Percentiles rank a stretch among this genome's conserved stretches.
phyloP scores from a whole-genome alignment of 768 basidiomycete genomes.

The Suillus cothurnatus region DNA sequence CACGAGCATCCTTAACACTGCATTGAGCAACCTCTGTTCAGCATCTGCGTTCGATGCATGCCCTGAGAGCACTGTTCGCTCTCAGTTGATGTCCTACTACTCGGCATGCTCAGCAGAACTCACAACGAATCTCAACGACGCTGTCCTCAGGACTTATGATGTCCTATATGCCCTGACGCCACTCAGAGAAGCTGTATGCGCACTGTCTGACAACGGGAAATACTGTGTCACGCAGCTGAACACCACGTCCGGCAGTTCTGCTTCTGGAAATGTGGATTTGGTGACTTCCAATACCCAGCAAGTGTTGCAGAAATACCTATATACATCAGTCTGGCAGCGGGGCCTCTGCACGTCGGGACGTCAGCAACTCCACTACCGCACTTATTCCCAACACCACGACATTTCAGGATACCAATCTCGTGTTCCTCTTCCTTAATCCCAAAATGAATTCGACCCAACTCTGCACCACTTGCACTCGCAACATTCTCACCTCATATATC shows the following conservation, averaged over 20 bases:
- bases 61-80: slow-evolving; percentile 56
- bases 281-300: slow-evolving; percentile 18
- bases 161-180: slow-evolving; percentile 73
- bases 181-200: slow-evolving; percentile 67
- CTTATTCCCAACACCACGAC: slow-evolving; percentile 55
- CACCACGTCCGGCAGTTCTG: slow-evolving; percentile 24
- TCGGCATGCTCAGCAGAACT: slow-evolving; percentile 73
- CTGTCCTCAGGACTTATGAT: slow-evolving; percentile 75
- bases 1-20: slow-evolving; percentile 46
- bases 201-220: slow-evolving; percentile 67
- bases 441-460: slow-evolving; percentile 50
- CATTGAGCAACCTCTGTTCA: slow-evolving; percentile 61
- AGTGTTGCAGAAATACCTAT: slow-evolving; percentile 29
- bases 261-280: slow-evolving; percentile 21
- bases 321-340: slow-evolving; percentile 17
- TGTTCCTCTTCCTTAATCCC: slow-evolving; percentile 79
- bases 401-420: slow-evolving; percentile 61
- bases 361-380: slow-evolving; percentile 28
- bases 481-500: slow-evolving; percentile 76
- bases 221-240: slow-evolving; percentile 67
- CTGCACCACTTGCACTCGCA: slow-evolving; percentile 83
- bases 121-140: slow-evolving; percentile 43
- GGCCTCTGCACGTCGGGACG: slow-evolving; percentile 31
- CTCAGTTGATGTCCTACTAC: slow-evolving; percentile 70
- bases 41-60: slow-evolving; percentile 49